A percentile compares a stretch with the other conserved stretches of the same genome.
These are phyloP conservation scores for Cadophora sp. DNA, from an alignment of 2,329 filamentous ascomycete genomes.

Conservation along the genomic window DNA sequence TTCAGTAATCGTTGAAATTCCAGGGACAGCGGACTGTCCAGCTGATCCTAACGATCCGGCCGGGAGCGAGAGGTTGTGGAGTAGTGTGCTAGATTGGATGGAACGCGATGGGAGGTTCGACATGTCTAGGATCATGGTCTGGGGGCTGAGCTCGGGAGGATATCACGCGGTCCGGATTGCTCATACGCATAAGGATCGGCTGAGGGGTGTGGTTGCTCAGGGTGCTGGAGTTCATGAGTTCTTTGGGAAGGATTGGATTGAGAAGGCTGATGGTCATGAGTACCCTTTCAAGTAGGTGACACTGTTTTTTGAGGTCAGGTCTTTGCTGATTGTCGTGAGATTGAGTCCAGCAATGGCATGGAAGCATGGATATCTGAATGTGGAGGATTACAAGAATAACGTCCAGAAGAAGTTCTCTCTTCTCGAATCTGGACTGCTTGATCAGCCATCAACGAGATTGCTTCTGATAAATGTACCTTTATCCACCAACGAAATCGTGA, in stretches of 20 bases:
- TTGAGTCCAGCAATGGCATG: constrained; percentile 61
- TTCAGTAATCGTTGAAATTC: constrained; percentile 67
- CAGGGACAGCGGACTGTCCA: constrained; percentile 71
- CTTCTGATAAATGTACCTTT: constrained; percentile 69
- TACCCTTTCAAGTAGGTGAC: constrained; percentile 62
- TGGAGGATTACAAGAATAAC: constrained; percentile 60
- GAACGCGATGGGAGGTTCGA: constrained; percentile 57
- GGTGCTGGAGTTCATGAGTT: constrained; percentile 69
- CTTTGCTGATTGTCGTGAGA: constrained; percentile 29
- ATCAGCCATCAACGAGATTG: constrained; percentile 61
- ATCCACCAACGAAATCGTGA: too few species aligned
- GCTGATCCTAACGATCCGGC: constrained; percentile 65
- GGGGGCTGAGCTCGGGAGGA: constrained; percentile 70
- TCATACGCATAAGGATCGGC: constrained; percentile 63
- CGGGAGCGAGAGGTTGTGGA: constrained; percentile 66
- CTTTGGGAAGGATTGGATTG: constrained; percentile 64
- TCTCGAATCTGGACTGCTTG: constrained; percentile 62
- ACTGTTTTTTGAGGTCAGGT: not conserved
- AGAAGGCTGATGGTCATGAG: constrained; percentile 68
- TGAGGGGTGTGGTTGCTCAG: constrained; percentile 66
- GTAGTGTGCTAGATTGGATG: constrained; percentile 68
- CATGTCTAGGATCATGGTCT: constrained; percentile 61
- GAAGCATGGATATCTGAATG: constrained; percentile 66
- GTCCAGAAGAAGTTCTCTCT: constrained; percentile 68
- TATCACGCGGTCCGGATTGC: constrained; percentile 74